Base-by-base conservation (phyloP, 305 asterid species). In the Fraxinus latifolia region DNA sequence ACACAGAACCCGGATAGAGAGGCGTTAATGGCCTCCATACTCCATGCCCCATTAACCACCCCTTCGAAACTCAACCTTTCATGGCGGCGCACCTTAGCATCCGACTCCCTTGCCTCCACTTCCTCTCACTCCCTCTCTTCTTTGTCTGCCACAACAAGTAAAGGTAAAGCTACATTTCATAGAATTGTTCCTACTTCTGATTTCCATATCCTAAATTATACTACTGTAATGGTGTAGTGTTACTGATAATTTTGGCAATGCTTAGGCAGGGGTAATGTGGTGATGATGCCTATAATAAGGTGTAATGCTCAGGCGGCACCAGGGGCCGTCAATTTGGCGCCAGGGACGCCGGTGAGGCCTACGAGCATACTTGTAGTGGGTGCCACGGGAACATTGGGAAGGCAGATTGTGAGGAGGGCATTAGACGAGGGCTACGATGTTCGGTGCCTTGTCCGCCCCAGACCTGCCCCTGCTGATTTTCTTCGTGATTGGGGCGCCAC, bases 401-500 rank as follows among this genome's bases (percentile, higher is more conserved):
- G 99, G 79, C 99, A 95, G 85, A 82, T 95, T 27, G 99, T 95
- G 89, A 89, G 98, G 91, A 88, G 97, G 84, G 99, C 98, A 0
- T 84, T 95, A 65, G 99, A 95, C 53, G 99, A 95, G 86, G 99
- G 99, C 0, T 95, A 95, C 75, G 99, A 94, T 47, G 99, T 95
- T n/a, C 80, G 97, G 87, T 95, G 99, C 91, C 95, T 94, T 34
- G 99, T 95, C 34, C 89, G 98, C 80, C 96, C 99, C 79, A 91
- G 99, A 29, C 99, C 98, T 80, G 94, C 98, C 74, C 99, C 99
- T 81, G 98, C 99, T 79, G 98, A 95, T 88, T 95, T 95, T 82
- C 95, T 93, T 0, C 92, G 92, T 75, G 94, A 90, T 70, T 90
- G 99, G 99, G 99, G 99, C 21, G 97, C 98, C 55, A 93, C 96